Evolutionary conservation across 2,329 filamentous ascomycete genomes (phyloP).

Genomic region (Stagonosporopsis cucurbitacearum): DNA sequence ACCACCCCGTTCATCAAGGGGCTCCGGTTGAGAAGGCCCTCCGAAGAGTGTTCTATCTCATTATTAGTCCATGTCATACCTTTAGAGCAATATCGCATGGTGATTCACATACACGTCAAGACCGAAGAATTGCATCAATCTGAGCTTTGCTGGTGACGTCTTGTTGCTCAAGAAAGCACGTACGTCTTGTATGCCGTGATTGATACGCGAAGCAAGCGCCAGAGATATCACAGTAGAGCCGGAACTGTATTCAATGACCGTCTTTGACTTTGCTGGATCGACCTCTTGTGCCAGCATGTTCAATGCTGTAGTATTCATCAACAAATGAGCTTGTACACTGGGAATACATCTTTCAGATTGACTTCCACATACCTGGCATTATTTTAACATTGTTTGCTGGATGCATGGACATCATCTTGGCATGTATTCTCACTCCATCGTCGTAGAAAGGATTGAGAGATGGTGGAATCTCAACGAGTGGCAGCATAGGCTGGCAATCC

Average conservation of each 20-base stretch:
- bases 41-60: conserved; percentile 55
- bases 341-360: too few species aligned
- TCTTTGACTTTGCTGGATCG: conserved; percentile 21
- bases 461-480: conserved; percentile 66
- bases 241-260: conserved; percentile 30
- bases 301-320: conserved; percentile 14
- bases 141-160: conserved; percentile 25
- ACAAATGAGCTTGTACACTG: neutral
- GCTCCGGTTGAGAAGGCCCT: conserved; percentile 52
- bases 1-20: conserved; percentile 26
- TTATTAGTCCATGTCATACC: neutral
- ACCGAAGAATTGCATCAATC: conserved; percentile 34
- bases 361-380: conserved; percentile 57
- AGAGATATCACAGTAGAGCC: conserved; percentile 33
- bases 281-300: conserved; percentile 29
- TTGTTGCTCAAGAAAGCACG: conserved; percentile 32
- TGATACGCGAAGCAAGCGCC: conserved; percentile 29
- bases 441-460: conserved; percentile 63
- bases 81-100: neutral
- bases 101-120: conserved; percentile 24
- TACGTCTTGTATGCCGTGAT: conserved; percentile 26
- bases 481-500: conserved; percentile 63
- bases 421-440: conserved; percentile 68
- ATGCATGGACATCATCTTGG: conserved; percentile 70
- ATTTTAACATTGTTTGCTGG: conserved; percentile 71